Conservation (phyloP, 2,329 filamentous ascomycete genomes). For the Sporothrix pseudoabietina region DNA sequence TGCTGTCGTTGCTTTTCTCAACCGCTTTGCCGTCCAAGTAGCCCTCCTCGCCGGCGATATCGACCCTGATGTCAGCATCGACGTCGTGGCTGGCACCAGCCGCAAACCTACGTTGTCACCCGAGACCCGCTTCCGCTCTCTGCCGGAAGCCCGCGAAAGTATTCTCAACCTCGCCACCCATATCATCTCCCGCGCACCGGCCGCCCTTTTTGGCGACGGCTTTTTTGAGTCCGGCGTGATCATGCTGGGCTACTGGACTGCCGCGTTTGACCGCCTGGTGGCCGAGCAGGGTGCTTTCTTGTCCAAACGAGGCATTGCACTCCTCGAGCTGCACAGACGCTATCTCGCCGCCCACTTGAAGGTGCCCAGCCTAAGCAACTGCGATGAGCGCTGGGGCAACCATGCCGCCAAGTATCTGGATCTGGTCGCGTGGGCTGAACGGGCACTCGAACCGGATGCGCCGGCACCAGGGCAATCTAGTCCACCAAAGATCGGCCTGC, state of each 20-base stretch:
- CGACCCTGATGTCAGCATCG: neutral
- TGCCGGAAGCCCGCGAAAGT: slow-evolving; percentile 25
- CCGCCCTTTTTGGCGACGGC: neutral
- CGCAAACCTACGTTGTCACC: neutral
- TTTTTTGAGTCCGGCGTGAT: too few species aligned
- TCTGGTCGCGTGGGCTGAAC: slow-evolving; percentile 19
- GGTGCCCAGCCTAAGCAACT: neutral
- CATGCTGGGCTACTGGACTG: slow-evolving; percentile 18
- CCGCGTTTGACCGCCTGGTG: slow-evolving; percentile 25
- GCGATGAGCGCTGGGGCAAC: slow-evolving; percentile 4
- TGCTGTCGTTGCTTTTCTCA: slow-evolving; percentile 28
- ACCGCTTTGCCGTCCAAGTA: slow-evolving; percentile 31
- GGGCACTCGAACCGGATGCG: neutral
- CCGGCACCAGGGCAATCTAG: neutral
- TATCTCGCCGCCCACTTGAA: slow-evolving; percentile 22
- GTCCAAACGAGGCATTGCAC: neutral
- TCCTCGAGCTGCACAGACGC: slow-evolving; percentile 27
- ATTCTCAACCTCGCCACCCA: slow-evolving; percentile 22
- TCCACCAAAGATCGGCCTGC: neutral
- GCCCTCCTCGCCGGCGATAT: slow-evolving; percentile 28
- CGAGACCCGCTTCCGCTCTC: neutral
- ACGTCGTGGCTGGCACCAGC: neutral
- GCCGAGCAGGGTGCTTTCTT: neutral
- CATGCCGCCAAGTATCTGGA: neutral
- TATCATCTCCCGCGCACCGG: neutral